Base-by-base conservation (phyloP, 1,284 basidiomycete genomes). In the Apiotrichum porosum region DNA sequence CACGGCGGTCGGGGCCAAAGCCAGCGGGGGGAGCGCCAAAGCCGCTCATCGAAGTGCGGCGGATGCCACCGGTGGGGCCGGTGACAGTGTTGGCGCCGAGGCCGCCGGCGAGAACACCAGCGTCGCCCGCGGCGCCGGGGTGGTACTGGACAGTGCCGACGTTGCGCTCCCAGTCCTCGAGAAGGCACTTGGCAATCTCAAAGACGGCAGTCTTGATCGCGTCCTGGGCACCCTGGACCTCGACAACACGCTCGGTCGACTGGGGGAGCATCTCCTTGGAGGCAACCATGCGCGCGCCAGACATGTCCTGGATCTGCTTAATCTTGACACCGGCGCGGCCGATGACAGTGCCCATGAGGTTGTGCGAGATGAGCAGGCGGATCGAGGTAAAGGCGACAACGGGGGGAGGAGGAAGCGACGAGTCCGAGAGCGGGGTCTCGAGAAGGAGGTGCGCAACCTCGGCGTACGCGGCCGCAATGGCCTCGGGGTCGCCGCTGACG, bases 321-420 rank as follows among this genome's bases (percentile, higher is more conserved):
- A 99, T 99, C 83, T 97, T 98, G 72, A 89, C 83, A 58, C 95
- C 95, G 52, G 78, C 86, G 63, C 94, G 89, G 60, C 95, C 95
- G 64, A 99, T 99, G 74, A 99, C 90, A 49, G 92, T 94, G 47
- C 95, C 95, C 95, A 99, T 99, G 60, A 97, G 82, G 73, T 95
- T 94, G 78, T 98, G 93, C 45, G 92, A 95, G 71, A 99, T 91
- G 65, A 99, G 83, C 57, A 95, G 87, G 52, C 91, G 88, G 69
- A 97, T 85, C 52, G 91, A 88, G 47, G 91, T 92, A 73, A 89
- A 84, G 41, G 84, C 78, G 60, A 81, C 76, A 56, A 85, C 80
- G n/a, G 75, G 75, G 23, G 76, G 72, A 52, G 83, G 79, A 81
- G 86, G 52, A 82, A 84, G 56, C 80, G 79, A 60, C 80, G 84